phyloP scores from a whole-genome alignment of 2,329 filamentous ascomycete genomes.

The Ophiobolus disseminans region DNA sequence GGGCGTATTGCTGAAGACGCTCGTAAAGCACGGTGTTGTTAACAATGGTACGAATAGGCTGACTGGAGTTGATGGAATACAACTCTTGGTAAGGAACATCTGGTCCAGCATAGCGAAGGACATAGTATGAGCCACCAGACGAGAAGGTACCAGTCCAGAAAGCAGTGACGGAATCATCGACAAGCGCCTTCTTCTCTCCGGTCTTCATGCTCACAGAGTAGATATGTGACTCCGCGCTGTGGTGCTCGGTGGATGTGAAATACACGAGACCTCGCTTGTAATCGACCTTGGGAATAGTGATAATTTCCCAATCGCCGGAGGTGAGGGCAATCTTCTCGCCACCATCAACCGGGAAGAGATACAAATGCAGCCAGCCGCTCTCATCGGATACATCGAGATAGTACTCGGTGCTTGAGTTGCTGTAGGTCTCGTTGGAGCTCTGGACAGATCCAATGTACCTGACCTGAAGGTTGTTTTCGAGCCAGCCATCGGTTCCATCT shows the following conservation, averaged over 20 bases:
- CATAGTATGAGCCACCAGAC: conserved; percentile 67
- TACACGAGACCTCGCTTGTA: conserved; percentile 64
- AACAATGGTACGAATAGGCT: conserved; percentile 64
- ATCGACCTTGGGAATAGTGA: conserved; percentile 66
- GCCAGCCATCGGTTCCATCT: conserved; percentile 67
- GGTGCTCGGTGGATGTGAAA: conserved; percentile 69
- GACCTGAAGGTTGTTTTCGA: conserved; percentile 66
- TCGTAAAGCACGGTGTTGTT: conserved; percentile 65
- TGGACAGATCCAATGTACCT: conserved; percentile 59
- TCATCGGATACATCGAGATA: conserved; percentile 73
- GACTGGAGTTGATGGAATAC: conserved; percentile 64
- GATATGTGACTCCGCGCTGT: conserved; percentile 71
- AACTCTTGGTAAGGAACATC: conserved; percentile 74
- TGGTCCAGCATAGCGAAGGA: conserved; percentile 69
- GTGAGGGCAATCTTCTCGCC: conserved; percentile 66
- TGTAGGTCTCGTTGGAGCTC: conserved; percentile 43
- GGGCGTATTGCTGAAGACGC: conserved; percentile 64
- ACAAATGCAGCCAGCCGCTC: conserved; percentile 70
- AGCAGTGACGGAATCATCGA: conserved; percentile 65
- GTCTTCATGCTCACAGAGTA: conserved; percentile 69
- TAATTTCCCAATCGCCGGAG: conserved; percentile 70
- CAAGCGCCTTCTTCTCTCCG: conserved; percentile 63
- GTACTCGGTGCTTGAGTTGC: conserved; percentile 53
- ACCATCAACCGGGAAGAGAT: conserved; percentile 66
- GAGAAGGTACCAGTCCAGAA: conserved; percentile 73